Evolutionary conservation across 2,329 filamentous ascomycete species (phyloP).

Genomic region (Botrytis fabae): DNA sequence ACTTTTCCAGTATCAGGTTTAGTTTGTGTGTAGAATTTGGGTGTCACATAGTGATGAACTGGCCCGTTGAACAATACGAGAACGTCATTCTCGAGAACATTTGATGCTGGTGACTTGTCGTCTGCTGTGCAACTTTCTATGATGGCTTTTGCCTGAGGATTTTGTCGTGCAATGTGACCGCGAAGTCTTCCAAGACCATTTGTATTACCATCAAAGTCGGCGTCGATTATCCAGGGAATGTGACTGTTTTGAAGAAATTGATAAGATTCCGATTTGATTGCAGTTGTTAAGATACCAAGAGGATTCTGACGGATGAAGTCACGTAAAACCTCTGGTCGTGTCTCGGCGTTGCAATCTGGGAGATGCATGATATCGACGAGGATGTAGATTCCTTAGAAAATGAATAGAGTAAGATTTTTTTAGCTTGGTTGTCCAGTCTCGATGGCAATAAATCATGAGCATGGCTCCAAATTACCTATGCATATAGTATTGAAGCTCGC

Average conservation of each 20-base stretch:
- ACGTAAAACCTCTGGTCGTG: constrained; percentile 44
- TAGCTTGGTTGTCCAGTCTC: too few relatives aligned
- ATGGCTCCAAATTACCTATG: background rate
- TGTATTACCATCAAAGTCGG: background rate
- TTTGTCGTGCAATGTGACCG: constrained; percentile 62
- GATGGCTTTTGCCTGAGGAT: constrained; percentile 64
- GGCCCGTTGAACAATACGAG: constrained; percentile 61
- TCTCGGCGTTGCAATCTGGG: constrained; percentile 3
- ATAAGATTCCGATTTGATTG: constrained; percentile 44
- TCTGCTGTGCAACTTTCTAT: constrained; percentile 47
- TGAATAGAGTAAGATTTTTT: too few relatives aligned
- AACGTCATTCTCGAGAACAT: constrained; percentile 53
- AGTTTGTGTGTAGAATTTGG: constrained; percentile 66
- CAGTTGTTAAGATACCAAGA: constrained; percentile 63
- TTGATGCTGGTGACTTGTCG: constrained; percentile 21
- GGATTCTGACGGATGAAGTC: constrained; percentile 60
- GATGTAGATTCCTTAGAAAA: background rate
- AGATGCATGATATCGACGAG: background rate
- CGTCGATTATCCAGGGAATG: constrained; percentile 4
- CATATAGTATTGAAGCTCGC: background rate
- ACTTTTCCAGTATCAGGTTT: constrained; percentile 66
- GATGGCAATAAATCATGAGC: background rate
- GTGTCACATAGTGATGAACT: constrained; percentile 64
- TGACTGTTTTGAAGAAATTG: constrained; percentile 15
- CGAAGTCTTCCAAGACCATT: constrained; percentile 45